Base-by-base conservation (phyloP, 2,329 filamentous ascomycete species). In the Ophiognomonia clavigignenti-juglandacearum region DNA sequence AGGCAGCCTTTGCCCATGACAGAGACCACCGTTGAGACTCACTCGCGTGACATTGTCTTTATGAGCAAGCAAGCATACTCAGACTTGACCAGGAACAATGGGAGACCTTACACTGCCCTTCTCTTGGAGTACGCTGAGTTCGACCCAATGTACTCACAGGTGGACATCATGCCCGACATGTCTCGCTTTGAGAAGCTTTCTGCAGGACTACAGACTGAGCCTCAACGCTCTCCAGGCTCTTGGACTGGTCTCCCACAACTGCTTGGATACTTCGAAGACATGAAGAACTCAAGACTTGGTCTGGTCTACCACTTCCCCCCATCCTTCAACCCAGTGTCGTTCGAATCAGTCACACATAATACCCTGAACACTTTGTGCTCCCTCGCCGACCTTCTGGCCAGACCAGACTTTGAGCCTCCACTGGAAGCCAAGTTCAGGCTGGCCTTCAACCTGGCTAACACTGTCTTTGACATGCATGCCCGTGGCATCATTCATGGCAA, bases 351-450 rank as follows among this genome's bases (percentile, higher is more conserved):
- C 9, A 75, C 73, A 1, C 71, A 74, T 43, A 73, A 71, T 24
- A 69, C 75, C 0, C 59, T 70, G 0, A 75, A 76, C 54, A 76
- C 69, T 45, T 60, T 82, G 4, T 75, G 71, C 37, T 78, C 78
- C 0, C 61, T 85, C 6, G 65, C 67, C 13, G 72, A 82, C 44
- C 67, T 85, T 10, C 68, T 85, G 0, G 66, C 65, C 2, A 62
- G 68, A 14, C 70, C 73, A 1, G 70, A 71, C 42, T 76, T 74
- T 29, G 80, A 85, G 57, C 85, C 85, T 0, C 77, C 78, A 29
- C 70, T 91, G 1, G 87, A 92, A 64, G 82, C 84, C 48, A 87
- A 88, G 57, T 91, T 89, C 58, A 77, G 83, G 13, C 71, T 92
- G 42, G 86, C 86, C 4, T 75, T 85, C 44, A 87, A 88, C 54